Evolutionary conservation across 176 grass and related monocot species (phyloP).

Genomic region (Themeda triandra): DNA sequence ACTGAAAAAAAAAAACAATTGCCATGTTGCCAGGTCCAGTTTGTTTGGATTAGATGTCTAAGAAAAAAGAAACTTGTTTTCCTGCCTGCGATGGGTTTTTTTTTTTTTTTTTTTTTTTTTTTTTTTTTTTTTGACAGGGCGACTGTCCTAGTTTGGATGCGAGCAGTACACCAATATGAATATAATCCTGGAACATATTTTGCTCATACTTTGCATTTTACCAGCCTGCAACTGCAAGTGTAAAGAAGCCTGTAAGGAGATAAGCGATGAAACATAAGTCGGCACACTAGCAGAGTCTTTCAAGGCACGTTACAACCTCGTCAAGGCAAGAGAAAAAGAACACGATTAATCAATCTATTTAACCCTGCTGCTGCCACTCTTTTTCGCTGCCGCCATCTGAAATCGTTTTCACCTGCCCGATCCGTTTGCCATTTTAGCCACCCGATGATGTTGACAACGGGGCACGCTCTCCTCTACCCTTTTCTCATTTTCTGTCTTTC

Average conservation of each 20-base stretch:
- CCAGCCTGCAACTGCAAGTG: too few species aligned
- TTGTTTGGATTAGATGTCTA: background rate
- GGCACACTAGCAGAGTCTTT: background rate
- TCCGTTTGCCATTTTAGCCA: background rate
- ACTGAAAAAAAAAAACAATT: too few species aligned
- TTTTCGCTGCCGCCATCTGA: conserved; percentile 3
- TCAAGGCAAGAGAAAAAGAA: background rate
- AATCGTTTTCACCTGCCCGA: conserved; percentile 12
- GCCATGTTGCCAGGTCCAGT: background rate
- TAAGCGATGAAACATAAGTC: background rate
- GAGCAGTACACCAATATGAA: background rate
- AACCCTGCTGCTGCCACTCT: background rate
- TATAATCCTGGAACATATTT: background rate
- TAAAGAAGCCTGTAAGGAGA: background rate
- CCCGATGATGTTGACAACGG: background rate
- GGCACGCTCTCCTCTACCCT: background rate
- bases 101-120: background rate
- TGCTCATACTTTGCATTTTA: background rate
- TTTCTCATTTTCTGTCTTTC: too few species aligned
- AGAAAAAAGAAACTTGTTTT: too few species aligned
- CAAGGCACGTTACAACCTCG: background rate
- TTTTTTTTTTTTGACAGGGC: background rate
- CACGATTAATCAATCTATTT: background rate
- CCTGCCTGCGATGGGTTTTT: too few species aligned
- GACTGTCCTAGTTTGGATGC: background rate